Conservation (phyloP, 2,329 filamentous ascomycete species). For the Metarhizium anisopliae region DNA sequence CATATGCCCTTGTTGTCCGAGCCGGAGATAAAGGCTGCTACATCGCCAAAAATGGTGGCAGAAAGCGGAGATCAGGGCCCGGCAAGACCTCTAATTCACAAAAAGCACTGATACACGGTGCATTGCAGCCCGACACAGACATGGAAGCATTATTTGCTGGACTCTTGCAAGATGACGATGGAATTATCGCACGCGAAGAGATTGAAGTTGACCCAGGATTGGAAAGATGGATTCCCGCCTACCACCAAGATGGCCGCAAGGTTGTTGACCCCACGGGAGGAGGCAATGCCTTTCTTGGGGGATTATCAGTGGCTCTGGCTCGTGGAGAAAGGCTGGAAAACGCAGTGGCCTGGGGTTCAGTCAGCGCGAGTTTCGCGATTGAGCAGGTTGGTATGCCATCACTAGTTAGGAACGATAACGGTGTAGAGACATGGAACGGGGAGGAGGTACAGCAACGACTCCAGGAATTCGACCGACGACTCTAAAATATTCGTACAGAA, state of each 20-base stretch:
- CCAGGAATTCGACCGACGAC: constrained; percentile 36
- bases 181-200: constrained; percentile 45
- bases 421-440: constrained; percentile 54
- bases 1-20: constrained; percentile 59
- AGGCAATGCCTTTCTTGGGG: constrained; percentile 77
- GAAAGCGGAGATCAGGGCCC: constrained; percentile 19
- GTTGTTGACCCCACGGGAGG: constrained; percentile 93
- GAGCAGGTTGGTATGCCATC: constrained; percentile 83
- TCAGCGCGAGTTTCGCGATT: constrained; percentile 87
- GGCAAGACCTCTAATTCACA: constrained; percentile 14
- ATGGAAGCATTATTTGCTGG: constrained; percentile 55
- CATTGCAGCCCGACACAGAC: constrained; percentile 50
- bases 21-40: constrained; percentile 66
- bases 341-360: constrained; percentile 67
- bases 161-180: constrained; percentile 43
- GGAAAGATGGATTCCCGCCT: constrained; percentile 71
- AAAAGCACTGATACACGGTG: constrained; percentile 38
- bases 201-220: constrained; percentile 55
- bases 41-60: constrained; percentile 48
- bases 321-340: constrained; percentile 54
- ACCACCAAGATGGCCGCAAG: constrained; percentile 43
- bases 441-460: constrained; percentile 43
- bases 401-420: constrained; percentile 35
- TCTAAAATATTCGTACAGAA: constrained; percentile 15
- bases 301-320: constrained; percentile 48